These are phyloP conservation scores for Candida tibetensis DNA, from an alignment of 805 yeast genomes.

Conservation along the genomic window DNA sequence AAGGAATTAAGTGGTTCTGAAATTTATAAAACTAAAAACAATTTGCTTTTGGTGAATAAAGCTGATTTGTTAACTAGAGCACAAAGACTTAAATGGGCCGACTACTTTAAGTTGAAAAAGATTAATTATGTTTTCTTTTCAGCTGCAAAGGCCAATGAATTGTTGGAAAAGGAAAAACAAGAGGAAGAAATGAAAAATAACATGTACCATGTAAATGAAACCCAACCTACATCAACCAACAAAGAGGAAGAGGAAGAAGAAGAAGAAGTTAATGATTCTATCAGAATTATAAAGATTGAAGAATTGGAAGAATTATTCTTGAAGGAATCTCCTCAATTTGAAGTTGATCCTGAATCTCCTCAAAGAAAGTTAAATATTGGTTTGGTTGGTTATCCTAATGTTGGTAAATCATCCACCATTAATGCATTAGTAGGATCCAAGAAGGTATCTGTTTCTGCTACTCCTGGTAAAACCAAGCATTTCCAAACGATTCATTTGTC, in stretches of 20 bases:
- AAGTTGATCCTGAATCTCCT: conserved; percentile 55
- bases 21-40: conserved; percentile 53
- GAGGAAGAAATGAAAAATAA: conserved; percentile 31
- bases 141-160: conserved; percentile 79
- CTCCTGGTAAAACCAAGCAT: conserved; percentile 99
- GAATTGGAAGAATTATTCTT: conserved; percentile 82
- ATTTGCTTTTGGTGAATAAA: conserved; percentile 83
- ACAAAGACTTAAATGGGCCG: conserved; percentile 87
- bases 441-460: conserved; percentile 95
- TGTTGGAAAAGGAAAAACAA: conserved; percentile 60
- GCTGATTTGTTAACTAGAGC: conserved; percentile 79
- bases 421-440: conserved; percentile 95
- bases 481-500: conserved; percentile 92
- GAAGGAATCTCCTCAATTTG: conserved; percentile 69
- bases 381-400: conserved; percentile 94
- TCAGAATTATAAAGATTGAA: conserved; percentile 73
- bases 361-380: conserved; percentile 78
- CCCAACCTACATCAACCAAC: conserved; percentile 11
- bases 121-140: conserved; percentile 90
- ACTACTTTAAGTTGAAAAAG: conserved; percentile 63
- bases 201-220: conserved; percentile 24
- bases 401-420: conserved; percentile 94
- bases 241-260: conserved; percentile 24
- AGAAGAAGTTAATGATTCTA: conserved; percentile 29
- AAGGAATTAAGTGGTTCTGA: conserved; percentile 61